These are phyloP conservation scores for Amphirosellinia nigrospora DNA, from an alignment of 495 filamentous ascomycete genomes.

Conservation along the genomic window DNA sequence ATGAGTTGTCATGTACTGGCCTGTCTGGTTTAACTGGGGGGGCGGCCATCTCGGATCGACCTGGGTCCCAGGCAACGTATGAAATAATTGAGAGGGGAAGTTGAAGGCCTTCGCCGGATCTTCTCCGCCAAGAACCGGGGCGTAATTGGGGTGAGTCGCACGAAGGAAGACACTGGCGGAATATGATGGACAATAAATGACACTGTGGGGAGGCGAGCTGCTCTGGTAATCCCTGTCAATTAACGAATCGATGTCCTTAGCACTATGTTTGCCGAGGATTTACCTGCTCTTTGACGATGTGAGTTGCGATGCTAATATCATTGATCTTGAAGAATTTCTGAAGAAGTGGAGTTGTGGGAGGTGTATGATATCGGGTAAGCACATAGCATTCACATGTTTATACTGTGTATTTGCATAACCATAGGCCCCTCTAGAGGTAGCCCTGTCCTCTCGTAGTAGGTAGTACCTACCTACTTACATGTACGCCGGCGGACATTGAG, in stretches of 20 bases:
- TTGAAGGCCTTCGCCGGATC: constrained; percentile 33
- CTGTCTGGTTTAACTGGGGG: constrained; percentile 9
- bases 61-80: constrained; percentile 13
- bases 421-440: background rate
- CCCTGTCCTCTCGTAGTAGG: background rate
- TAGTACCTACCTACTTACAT: too few relatives aligned
- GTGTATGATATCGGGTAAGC: constrained; percentile 32
- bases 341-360: constrained; percentile 29
- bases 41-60: constrained; percentile 29
- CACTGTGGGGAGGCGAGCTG: background rate
- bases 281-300: constrained; percentile 13
- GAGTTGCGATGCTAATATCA: constrained; percentile 25
- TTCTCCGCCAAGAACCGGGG: constrained; percentile 30
- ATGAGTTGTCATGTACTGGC: constrained; percentile 17
- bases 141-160: constrained; percentile 4
- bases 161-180: background rate
- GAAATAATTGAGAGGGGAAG: constrained; percentile 28
- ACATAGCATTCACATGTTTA: constrained; percentile 30
- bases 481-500: constrained; percentile 3
- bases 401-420: constrained; percentile 28
- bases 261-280: constrained; percentile 8
- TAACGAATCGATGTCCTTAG: background rate
- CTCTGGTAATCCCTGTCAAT: too few relatives aligned
- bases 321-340: constrained; percentile 27
- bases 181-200: background rate